These are phyloP conservation scores for Candida oleophila DNA, from an alignment of 805 yeast genomes.

Conservation along the genomic window DNA sequence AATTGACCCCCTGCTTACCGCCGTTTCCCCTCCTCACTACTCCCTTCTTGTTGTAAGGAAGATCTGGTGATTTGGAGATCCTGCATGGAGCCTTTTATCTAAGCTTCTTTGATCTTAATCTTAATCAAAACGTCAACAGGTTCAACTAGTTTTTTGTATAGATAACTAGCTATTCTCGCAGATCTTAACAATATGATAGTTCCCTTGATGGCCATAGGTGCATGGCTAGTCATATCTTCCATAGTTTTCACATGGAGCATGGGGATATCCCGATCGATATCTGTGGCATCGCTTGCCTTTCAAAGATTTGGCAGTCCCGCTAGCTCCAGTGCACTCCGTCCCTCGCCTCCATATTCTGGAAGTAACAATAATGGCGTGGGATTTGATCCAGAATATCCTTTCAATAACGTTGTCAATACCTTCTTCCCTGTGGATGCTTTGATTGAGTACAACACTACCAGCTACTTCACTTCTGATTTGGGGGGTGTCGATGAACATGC, in stretches of 20 bases:
- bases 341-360: not conserved
- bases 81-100: no score
- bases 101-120: no score
- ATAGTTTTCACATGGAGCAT: not conserved
- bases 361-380: not conserved
- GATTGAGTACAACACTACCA: constrained; percentile 25
- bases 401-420: constrained; percentile 34
- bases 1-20: not conserved
- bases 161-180: no score
- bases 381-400: constrained; percentile 29
- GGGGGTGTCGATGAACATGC: constrained; percentile 8
- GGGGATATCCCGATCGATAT: not conserved
- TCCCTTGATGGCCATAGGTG: not conserved
- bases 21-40: not conserved
- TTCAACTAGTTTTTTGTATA: no score
- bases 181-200: constrained; percentile 1
- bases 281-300: not conserved
- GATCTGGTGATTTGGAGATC: not conserved
- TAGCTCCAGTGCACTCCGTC: not conserved
- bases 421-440: constrained; percentile 42
- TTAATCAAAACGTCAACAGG: no score
- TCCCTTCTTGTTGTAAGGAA: not conserved
- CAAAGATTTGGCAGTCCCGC: not conserved
- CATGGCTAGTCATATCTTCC: not conserved
- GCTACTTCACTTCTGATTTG: constrained; percentile 10